phyloP scores from a whole-genome alignment of 164 flowering plant species.

The Kingdonia uniflora region DNA sequence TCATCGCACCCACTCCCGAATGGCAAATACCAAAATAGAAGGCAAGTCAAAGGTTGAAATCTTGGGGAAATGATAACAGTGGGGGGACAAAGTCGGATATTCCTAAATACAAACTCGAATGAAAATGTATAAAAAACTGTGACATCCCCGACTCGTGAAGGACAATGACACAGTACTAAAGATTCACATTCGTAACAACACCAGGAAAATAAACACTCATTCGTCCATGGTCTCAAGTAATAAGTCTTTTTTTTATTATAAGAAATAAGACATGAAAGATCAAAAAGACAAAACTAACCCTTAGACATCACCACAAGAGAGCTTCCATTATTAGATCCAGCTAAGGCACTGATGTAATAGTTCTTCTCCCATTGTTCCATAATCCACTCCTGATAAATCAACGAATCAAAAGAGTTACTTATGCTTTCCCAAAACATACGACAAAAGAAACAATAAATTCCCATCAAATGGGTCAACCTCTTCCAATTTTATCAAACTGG shows the following conservation, averaged over 20 bases:
- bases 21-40: too few species aligned
- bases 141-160: too few species aligned
- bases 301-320: conserved; percentile 92
- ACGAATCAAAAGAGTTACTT: conserved; percentile 4
- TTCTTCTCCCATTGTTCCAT: conserved; percentile 93
- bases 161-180: too few species aligned
- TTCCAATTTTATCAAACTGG: not conserved
- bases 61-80: not conserved
- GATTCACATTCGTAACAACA: too few species aligned
- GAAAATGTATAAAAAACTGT: too few species aligned
- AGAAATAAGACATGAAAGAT: not conserved
- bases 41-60: too few species aligned
- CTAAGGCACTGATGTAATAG: conserved; percentile 74
- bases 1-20: too few species aligned
- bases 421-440: too few species aligned
- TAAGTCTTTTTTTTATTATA: too few species aligned
- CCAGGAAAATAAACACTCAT: too few species aligned
- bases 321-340: conserved; percentile 75
- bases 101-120: too few species aligned
- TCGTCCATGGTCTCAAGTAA: too few species aligned
- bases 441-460: not conserved
- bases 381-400: conserved; percentile 63
- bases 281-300: conserved; percentile 33
- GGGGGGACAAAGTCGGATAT: not conserved
- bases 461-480: not conserved